Base-by-base conservation (phyloP, 2,329 filamentous ascomycete genomes). In the Neonectria punicea region DNA sequence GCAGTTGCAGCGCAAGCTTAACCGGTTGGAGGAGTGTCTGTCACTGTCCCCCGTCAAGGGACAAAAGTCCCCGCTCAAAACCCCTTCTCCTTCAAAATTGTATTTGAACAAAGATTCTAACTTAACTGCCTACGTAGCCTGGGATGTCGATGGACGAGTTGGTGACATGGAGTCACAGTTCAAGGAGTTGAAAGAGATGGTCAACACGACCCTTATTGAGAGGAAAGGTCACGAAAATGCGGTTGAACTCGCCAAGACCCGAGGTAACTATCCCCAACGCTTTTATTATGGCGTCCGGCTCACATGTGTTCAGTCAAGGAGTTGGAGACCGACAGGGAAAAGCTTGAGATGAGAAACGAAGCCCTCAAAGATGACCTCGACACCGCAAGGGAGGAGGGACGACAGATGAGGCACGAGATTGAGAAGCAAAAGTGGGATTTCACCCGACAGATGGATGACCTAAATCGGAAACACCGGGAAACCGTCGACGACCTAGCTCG, bases 51-150 rank as follows among this genome's bases (percentile, higher is more conserved):
- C 73, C 41, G 66, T 75, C 71, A 82, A 79, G 69, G 78, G 73
- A 60, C 74, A 74, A 14, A 54, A 63, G 22, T 80, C 82, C 69
- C 79, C 82, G 44, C 73, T 71, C 70, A 81, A 83, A 73, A 77
- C 78, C 69, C 76, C 76, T 63, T 85, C 81, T 74, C 83, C 82
- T 65, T 80, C 70, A 39, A 85, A 86, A 69, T 71, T 77, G 1
- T 94, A 86, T 83, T 83, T 95, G 74, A 90, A 86, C 70, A 92
- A 90, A 82, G 82, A 90, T 84, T 93, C 94, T 89, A 91, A 93
- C 85, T 81, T 87, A 70, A 85, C 82, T 73, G 79, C 77, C 36
- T 87, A 83, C 80, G 68, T 86, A 93, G 92, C 87, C 74, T 95
- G 91, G 86, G 93, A 98, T 77, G 89, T 94, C 70, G 90, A 94